phyloP scores from a whole-genome alignment of 2,329 filamentous ascomycete species.

The Teratosphaeria epicoccoides region DNA sequence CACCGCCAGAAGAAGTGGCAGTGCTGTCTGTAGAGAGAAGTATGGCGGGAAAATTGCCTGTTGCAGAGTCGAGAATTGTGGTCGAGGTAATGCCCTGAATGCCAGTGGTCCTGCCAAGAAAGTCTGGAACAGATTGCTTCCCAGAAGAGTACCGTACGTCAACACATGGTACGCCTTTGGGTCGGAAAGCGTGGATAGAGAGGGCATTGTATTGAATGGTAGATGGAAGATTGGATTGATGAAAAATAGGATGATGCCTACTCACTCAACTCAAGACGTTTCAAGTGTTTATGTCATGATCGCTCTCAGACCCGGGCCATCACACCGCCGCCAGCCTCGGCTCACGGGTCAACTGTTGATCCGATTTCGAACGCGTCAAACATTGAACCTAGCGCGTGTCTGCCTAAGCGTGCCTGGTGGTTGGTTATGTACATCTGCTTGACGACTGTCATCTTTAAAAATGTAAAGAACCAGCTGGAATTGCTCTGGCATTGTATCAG shows the following conservation, averaged over 20 bases:
- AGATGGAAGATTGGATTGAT: no score
- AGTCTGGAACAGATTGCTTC: slow-evolving; percentile 77
- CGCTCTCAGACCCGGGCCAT: neutral
- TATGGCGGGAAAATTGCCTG: slow-evolving; percentile 75
- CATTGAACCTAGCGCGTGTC: no score
- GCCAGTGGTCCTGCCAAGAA: slow-evolving; percentile 66
- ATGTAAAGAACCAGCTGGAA: neutral
- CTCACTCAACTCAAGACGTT: neutral
- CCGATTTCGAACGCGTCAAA: neutral
- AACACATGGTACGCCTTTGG: slow-evolving; percentile 67
- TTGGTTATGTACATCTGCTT: no score
- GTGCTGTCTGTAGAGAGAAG: slow-evolving; percentile 69
- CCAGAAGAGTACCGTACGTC: slow-evolving; percentile 68
- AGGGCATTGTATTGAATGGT: slow-evolving; percentile 28
- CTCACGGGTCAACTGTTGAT: neutral
- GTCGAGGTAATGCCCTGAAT: slow-evolving; percentile 64
- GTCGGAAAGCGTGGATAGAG: slow-evolving; percentile 45
- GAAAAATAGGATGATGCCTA: no score
- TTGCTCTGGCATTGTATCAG: neutral
- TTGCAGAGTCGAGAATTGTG: slow-evolving; percentile 74
- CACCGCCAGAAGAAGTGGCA: slow-evolving; percentile 62
- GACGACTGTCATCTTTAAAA: neutral
- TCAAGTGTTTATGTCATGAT: neutral
- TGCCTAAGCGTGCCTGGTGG: neutral
- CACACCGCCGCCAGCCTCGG: neutral